Percentiles rank a stretch among this genome's conserved stretches.
phyloP scores from a whole-genome alignment of 345 rosid species.

The Sonneratia caseolaris region DNA sequence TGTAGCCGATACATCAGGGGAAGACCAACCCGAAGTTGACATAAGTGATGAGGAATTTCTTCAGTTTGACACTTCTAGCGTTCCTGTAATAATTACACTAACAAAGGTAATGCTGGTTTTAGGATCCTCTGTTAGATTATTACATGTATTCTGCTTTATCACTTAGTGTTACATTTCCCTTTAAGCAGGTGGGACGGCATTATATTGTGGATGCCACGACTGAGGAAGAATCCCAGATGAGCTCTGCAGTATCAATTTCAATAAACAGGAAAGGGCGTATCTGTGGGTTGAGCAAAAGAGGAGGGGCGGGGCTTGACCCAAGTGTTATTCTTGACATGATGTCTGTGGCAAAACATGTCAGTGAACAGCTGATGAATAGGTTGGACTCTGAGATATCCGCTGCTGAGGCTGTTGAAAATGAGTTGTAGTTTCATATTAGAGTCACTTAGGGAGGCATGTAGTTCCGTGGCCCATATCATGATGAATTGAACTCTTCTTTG shows the following conservation, averaged over 20 bases:
- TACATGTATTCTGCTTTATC: not conserved
- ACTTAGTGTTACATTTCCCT: not conserved
- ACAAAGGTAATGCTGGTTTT: constrained; percentile 42
- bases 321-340: constrained; percentile 79
- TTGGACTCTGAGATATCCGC: constrained; percentile 70
- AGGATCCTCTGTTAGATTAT: not conserved
- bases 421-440: not conserved
- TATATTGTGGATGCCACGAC: constrained; percentile 80
- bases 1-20: constrained; percentile 38
- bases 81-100: constrained; percentile 69
- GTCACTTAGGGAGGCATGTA: not conserved
- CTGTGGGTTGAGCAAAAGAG: constrained; percentile 71
- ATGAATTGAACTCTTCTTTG: not conserved
- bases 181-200: constrained; percentile 54
- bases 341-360: constrained; percentile 61
- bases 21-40: constrained; percentile 85
- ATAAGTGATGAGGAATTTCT: constrained; percentile 90
- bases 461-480: not conserved
- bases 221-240: constrained; percentile 95
- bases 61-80: constrained; percentile 65
- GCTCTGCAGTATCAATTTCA: constrained; percentile 76
- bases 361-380: constrained; percentile 48
- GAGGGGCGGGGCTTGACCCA: constrained; percentile 79
- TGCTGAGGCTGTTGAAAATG: constrained; percentile 52
- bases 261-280: constrained; percentile 58